A percentile compares a stretch with the other conserved stretches of the same genome.
Conservation (phyloP, 2,329 filamentous ascomycete genomes). For the Lachnellula occidentalis region DNA sequence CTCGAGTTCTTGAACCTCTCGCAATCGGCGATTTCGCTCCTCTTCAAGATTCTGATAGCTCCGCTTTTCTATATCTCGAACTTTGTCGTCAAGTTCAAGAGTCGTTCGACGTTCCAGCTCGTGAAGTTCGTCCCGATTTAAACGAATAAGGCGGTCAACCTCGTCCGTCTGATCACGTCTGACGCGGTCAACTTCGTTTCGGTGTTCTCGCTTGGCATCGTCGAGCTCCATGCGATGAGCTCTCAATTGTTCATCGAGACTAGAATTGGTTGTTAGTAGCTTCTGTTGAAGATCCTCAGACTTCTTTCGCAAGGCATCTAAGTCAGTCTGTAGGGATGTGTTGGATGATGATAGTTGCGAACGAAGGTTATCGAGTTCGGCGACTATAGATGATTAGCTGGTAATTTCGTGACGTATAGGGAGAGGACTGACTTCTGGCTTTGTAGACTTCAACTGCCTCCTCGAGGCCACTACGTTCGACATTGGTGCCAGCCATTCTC, state of each 20-base stretch:
- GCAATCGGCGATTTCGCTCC: conserved; percentile 50
- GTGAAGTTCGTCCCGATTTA: conserved; percentile 64
- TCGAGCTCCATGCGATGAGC: conserved; percentile 50
- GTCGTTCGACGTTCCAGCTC: conserved; percentile 58
- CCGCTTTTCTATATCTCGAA: conserved; percentile 29
- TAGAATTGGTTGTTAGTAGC: conserved; percentile 41
- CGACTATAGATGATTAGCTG: conserved; percentile 17
- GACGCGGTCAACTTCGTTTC: conserved; percentile 51
- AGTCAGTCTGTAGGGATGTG: conserved; percentile 56
- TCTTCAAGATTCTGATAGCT: conserved; percentile 54
- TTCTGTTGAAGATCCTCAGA: conserved; percentile 32
- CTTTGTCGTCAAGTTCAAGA: conserved; percentile 32
- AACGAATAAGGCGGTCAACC: conserved; percentile 50
- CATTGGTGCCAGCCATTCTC: conserved; percentile 64
- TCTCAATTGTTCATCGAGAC: conserved; percentile 44
- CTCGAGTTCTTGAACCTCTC: conserved; percentile 62
- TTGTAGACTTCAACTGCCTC: conserved; percentile 72
- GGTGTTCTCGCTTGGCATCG: conserved; percentile 46
- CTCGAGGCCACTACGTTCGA: conserved; percentile 64
- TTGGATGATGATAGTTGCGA: conserved; percentile 36
- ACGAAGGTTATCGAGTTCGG: conserved; percentile 45
- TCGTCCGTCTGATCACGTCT: conserved; percentile 46
- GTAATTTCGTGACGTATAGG: not conserved
- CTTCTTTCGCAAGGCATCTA: conserved; percentile 52
- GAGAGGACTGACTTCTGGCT: conserved; percentile 39